Evolutionary conservation across 1,284 basidiomycete genomes (phyloP).

Genomic region (Ceratobasidium sp.): DNA sequence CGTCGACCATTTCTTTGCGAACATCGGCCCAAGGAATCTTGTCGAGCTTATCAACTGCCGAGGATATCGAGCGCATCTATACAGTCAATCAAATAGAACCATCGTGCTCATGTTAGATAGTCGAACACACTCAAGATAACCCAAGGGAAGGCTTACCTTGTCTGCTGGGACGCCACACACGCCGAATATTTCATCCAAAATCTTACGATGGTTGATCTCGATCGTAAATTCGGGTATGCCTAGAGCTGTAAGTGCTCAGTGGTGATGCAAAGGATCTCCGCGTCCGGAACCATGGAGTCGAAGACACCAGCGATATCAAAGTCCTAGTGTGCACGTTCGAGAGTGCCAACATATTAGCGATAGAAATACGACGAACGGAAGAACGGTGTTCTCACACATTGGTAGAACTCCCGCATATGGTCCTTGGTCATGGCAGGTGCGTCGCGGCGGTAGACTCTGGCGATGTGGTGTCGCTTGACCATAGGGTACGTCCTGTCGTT

Average conservation of each 20-base stretch:
- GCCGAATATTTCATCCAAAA: conserved; percentile 97
- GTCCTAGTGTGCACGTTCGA: conserved; percentile 69
- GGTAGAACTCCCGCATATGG: conserved; percentile 98
- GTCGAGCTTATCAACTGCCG: conserved; percentile 98
- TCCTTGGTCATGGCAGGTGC: conserved; percentile 99
- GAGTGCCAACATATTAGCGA: not conserved
- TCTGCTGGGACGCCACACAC: conserved; percentile 94
- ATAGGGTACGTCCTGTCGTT: conserved; percentile 78
- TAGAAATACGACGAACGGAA: not conserved
- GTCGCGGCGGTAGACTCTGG: conserved; percentile 97
- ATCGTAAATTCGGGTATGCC: conserved; percentile 95
- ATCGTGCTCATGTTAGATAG: not conserved
- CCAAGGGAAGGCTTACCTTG: conserved; percentile 61
- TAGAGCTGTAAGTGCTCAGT: conserved; percentile 84
- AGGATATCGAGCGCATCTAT: conserved; percentile 89
- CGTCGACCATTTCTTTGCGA: conserved; percentile 95
- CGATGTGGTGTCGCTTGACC: conserved; percentile 96
- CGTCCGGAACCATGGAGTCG: conserved; percentile 98
- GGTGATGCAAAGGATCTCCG: conserved; percentile 88
- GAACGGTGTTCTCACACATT: conserved; percentile 77
- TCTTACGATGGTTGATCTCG: conserved; percentile 98
- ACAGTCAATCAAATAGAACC: not conserved
- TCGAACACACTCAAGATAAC: not conserved
- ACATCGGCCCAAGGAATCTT: conserved; percentile 96
- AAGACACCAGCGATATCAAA: conserved; percentile 95